Percentiles rank a stretch among this genome's conserved stretches.
phyloP scores from a whole-genome alignment of 2,329 filamentous ascomycete genomes.

The Ceratocystis alfenasii region DNA sequence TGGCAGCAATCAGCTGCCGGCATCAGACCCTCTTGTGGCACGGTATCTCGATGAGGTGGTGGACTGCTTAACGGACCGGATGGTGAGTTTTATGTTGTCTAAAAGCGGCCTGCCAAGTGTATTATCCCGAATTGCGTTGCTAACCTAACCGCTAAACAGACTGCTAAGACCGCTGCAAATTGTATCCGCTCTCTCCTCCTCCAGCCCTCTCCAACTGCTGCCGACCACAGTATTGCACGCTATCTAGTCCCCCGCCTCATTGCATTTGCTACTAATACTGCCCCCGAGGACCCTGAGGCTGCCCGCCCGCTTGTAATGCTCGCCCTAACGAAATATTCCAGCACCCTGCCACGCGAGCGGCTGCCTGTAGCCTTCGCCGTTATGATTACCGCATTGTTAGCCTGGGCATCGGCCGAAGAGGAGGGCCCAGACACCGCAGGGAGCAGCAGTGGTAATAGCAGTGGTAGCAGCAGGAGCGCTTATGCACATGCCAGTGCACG shows the following conservation, averaged over 20 bases:
- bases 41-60: slow-evolving; percentile 69
- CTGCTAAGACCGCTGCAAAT: slow-evolving; percentile 77
- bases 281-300: slow-evolving; percentile 67
- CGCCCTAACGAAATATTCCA: slow-evolving; percentile 62
- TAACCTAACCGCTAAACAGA: slow-evolving; percentile 34
- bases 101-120: too few relatives aligned
- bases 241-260: slow-evolving; percentile 65
- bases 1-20: slow-evolving; percentile 58
- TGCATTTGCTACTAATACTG: slow-evolving; percentile 57
- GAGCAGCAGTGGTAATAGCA: too few relatives aligned
- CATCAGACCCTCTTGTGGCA: slow-evolving; percentile 61
- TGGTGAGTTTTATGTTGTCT: slow-evolving; percentile 45
- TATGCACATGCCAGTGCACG: slow-evolving; percentile 64
- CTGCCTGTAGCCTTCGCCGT: slow-evolving; percentile 56
- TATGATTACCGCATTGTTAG: slow-evolving; percentile 64
- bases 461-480: slow-evolving; percentile 26
- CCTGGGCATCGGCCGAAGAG: slow-evolving; percentile 52
- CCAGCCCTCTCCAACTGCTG: slow-evolving; percentile 46
- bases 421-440: slow-evolving; percentile 32
- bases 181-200: slow-evolving; percentile 79
- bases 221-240: slow-evolving; percentile 62
- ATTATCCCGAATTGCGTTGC: too few relatives aligned
- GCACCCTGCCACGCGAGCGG: slow-evolving; percentile 35
- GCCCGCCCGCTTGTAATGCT: slow-evolving; percentile 60
- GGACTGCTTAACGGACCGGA: slow-evolving; percentile 69